Conservation (phyloP, 371 early-diverging fungal genomes). For the Synchytrium microbalum region DNA sequence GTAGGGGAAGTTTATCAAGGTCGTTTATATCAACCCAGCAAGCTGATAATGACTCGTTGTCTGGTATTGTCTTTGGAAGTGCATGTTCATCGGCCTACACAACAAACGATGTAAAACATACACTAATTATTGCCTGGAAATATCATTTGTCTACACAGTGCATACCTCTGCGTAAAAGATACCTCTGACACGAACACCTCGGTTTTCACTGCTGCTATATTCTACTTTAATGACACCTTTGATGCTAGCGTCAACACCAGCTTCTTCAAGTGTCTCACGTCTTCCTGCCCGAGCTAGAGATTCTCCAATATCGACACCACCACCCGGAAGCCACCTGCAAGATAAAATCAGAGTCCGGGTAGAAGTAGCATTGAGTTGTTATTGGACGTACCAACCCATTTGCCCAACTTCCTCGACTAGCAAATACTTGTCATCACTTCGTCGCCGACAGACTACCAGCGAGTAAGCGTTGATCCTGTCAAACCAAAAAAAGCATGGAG, state of each 20-base stretch:
- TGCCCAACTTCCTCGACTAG: conserved; percentile 19
- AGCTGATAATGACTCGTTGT: conserved; percentile 15
- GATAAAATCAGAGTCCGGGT: conserved; percentile 8
- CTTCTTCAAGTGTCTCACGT: conserved; percentile 18
- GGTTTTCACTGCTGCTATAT: conserved; percentile 10
- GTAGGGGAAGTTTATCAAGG: conserved; percentile 13
- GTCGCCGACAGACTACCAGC: conserved; percentile 14
- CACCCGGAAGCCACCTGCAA: conserved; percentile 28
- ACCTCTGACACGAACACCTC: conserved; percentile 15
- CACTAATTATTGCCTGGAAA: neutral
- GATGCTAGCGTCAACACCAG: conserved; percentile 18
- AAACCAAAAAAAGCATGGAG: too few species aligned
- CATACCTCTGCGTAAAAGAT: conserved; percentile 28
- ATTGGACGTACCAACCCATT: neutral
- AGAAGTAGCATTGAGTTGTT: neutral
- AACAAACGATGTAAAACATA: neutral
- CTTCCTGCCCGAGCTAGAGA: conserved; percentile 16
- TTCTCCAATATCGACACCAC: conserved; percentile 21
- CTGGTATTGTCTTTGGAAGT: conserved; percentile 19
- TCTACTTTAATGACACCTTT: conserved; percentile 23
- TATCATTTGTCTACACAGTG: too few species aligned
- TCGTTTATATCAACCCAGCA: conserved; percentile 17
- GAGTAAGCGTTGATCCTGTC: too few species aligned
- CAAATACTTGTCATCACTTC: conserved; percentile 13
- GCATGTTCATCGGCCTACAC: neutral